Conservation (phyloP, 2,329 filamentous ascomycete genomes). For the Claviceps sp. region DNA sequence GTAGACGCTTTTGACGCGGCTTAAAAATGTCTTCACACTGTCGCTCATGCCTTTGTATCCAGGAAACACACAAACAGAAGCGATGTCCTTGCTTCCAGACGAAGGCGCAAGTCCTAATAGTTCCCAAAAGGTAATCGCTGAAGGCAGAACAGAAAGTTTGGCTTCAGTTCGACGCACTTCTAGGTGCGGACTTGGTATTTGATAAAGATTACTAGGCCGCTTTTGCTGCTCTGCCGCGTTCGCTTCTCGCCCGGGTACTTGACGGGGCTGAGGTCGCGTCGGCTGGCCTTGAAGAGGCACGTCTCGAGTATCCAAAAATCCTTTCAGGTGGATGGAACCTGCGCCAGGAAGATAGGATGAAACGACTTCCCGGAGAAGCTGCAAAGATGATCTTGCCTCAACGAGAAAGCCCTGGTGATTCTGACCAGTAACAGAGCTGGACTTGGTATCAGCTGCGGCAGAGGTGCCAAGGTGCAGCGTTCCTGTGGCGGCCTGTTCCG, state of each 20-base stretch:
- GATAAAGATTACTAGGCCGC: slow-evolving; percentile 41
- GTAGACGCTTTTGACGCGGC: slow-evolving; percentile 56
- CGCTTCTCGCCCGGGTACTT: slow-evolving; percentile 26
- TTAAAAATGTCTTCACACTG: slow-evolving; percentile 49
- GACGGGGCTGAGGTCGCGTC: slow-evolving; percentile 36
- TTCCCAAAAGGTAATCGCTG: slow-evolving; percentile 71
- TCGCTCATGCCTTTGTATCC: slow-evolving; percentile 48
- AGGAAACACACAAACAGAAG: slow-evolving; percentile 58
- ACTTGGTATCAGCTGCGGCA: slow-evolving; percentile 8
- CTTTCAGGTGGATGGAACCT: slow-evolving; percentile 27
- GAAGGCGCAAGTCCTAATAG: slow-evolving; percentile 61
- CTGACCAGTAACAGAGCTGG: slow-evolving; percentile 16
- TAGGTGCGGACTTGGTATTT: slow-evolving; percentile 55
- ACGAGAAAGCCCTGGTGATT: slow-evolving; percentile 28
- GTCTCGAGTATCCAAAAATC: slow-evolving; percentile 44
- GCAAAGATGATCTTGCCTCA: slow-evolving; percentile 33
- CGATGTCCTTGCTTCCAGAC: slow-evolving; percentile 57
- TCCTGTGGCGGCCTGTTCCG: slow-evolving; percentile 52
- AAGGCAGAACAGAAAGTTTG: slow-evolving; percentile 59
- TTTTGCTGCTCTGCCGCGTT: slow-evolving; percentile 33
- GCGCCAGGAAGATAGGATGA: slow-evolving; percentile 29
- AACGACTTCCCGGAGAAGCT: slow-evolving; percentile 30
- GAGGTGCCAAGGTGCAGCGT: slow-evolving; percentile 23
- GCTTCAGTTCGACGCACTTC: slow-evolving; percentile 58
- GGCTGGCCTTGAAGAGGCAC: slow-evolving; percentile 39